phyloP scores from a whole-genome alignment of 805 yeast species.

The Blastobotrys terrestris region DNA sequence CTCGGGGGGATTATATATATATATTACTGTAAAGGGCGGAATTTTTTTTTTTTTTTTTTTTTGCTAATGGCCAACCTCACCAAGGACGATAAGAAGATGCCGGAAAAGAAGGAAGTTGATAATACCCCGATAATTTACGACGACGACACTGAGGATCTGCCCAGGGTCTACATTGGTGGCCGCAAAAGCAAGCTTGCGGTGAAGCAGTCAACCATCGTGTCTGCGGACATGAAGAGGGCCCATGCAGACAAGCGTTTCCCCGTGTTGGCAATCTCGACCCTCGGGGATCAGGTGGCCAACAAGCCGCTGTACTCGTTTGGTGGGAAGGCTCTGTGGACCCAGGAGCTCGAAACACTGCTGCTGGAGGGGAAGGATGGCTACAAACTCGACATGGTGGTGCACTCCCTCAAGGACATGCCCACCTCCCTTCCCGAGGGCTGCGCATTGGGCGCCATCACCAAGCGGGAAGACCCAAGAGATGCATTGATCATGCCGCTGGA shows the following conservation, averaged over 20 bases:
- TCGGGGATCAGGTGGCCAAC: conserved; percentile 83
- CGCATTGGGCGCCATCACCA: conserved; percentile 77
- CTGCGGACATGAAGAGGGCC: conserved; percentile 46
- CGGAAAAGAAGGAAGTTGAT: background rate
- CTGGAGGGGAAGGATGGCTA: conserved; percentile 51
- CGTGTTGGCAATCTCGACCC: conserved; percentile 71
- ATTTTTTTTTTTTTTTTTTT: background rate
- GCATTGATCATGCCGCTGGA: conserved; percentile 71
- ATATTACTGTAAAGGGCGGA: background rate
- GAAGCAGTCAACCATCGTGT: conserved; percentile 73
- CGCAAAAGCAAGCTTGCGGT: conserved; percentile 85
- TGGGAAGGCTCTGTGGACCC: conserved; percentile 95
- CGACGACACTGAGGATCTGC: conserved; percentile 8
- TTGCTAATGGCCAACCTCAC: background rate
- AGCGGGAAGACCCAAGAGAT: conserved; percentile 90
- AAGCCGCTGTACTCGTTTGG: conserved; percentile 91
- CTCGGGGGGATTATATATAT: background rate
- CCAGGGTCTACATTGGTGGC: conserved; percentile 59
- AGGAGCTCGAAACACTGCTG: conserved; percentile 79
- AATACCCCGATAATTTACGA: conserved; percentile 5
- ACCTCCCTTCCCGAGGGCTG: conserved; percentile 86
- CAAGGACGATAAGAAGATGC: no score
- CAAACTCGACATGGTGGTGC: conserved; percentile 83
- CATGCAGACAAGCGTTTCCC: conserved; percentile 68
- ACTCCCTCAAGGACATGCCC: conserved; percentile 90